Base-by-base conservation (phyloP, 2,329 filamentous ascomycete species). In the Intubia oerlemansii region DNA sequence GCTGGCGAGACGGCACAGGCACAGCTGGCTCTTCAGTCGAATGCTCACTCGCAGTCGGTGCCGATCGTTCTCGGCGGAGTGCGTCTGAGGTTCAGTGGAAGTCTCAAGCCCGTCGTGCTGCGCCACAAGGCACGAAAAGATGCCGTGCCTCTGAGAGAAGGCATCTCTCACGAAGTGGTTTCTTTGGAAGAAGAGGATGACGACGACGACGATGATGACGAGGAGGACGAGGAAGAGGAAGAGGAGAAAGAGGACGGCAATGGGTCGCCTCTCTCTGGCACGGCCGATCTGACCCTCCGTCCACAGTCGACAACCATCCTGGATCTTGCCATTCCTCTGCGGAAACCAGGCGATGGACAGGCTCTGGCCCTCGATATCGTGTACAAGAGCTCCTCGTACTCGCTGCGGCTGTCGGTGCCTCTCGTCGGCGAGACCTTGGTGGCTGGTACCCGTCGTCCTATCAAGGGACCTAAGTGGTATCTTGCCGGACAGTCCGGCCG, bases 321-420 rank as follows among this genome's bases (percentile, higher is more conserved):
- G 36, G 67, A 77, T 39, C 59, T 92, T 40, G 63, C 61, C 7
- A 64, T 81, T 33, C 66, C 73, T 3, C 61, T 92, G 11, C 69
- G 81, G 33, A 84, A 93, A 48, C 68, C 82, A 3, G 82, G 81
- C n/a, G 66, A 79, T 32, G 70, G 75, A 1, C 66, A 61, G 27
- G 69, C 78, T 4, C 57, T 62, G 5, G 68, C 66, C 2, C 63
- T 75, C 8, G 63, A 57, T 1, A 51, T 91, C 17, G 52, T 56
- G 1, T 50, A 88, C n/a, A 55, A 65, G 17, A 66, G 64, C 10
- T 60, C 72, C 1, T 49, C 56, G 1, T 91, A 85, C 39, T 57
- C 63, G 21, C 52, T 93, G 12, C 57, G 67, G 14, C 78, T 77
- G 39, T 62, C 62, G 5, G 55, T 74, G n/a, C 60, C 45, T 3